A percentile compares a stretch with the other conserved stretches of the same genome.
Evolutionary conservation across 2,329 filamentous ascomycete genomes (phyloP).

Genomic region (Seiridium unicorne): DNA sequence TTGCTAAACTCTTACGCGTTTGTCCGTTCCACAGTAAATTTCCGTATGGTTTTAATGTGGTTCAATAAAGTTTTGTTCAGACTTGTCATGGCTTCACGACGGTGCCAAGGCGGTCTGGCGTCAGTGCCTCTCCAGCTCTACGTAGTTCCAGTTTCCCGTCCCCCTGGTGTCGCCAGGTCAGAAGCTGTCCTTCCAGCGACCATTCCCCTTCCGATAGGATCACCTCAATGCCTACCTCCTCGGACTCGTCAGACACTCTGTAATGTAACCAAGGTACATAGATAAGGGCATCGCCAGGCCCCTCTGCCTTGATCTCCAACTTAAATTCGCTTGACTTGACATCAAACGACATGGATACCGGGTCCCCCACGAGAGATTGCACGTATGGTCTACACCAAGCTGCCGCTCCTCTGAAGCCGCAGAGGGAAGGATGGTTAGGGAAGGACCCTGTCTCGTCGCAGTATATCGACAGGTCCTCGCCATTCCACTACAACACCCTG

Average conservation of each 20-base stretch:
- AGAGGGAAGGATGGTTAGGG: slow-evolving; percentile 10
- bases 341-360: slow-evolving; percentile 13
- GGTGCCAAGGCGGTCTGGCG: slow-evolving; percentile 11
- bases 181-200: slow-evolving; percentile 8
- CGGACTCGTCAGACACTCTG: slow-evolving; percentile 9
- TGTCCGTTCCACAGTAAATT: not conserved
- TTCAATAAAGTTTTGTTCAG: not conserved
- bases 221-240: slow-evolving; percentile 10
- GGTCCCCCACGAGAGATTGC: slow-evolving; percentile 10
- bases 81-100: not conserved
- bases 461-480: slow-evolving; percentile 22
- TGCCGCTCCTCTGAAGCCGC: slow-evolving; percentile 14
- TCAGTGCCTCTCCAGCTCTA: slow-evolving; percentile 8
- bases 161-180: slow-evolving; percentile 10
- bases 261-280: slow-evolving; percentile 19
- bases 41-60: not conserved
- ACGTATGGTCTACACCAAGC: slow-evolving; percentile 19
- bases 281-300: slow-evolving; percentile 9
- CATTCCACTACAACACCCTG: slow-evolving; percentile 14
- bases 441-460: slow-evolving; percentile 20
- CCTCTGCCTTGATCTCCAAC: slow-evolving; percentile 3
- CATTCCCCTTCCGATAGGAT: slow-evolving; percentile 6
- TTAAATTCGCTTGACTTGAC: slow-evolving; percentile 10
- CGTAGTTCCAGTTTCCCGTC: slow-evolving; percentile 10
- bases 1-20: not conserved